Conservation (phyloP, 2,329 filamentous ascomycete species). For the Penicillium italicum region DNA sequence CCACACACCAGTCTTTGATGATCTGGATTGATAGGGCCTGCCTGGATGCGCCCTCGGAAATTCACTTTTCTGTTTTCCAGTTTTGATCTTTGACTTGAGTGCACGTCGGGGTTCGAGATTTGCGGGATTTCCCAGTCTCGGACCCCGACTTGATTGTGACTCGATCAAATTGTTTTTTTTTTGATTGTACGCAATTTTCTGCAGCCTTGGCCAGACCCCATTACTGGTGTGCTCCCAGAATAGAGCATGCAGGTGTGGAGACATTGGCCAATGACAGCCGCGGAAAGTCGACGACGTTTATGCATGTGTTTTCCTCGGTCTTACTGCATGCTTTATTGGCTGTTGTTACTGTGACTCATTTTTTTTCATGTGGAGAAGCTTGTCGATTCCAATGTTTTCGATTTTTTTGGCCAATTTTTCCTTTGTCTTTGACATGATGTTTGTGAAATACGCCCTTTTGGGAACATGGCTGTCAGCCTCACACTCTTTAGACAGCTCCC, state of each 20-base stretch:
- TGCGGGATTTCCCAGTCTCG: background rate
- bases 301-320: background rate
- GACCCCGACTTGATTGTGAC: constrained; percentile 1
- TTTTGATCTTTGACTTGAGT: constrained; percentile 8
- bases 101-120: background rate
- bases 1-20: constrained; percentile 3
- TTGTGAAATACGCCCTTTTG: background rate
- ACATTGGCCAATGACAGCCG: constrained; percentile 6
- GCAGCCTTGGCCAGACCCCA: background rate
- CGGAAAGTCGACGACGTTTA: constrained; percentile 1
- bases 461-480: background rate
- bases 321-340: constrained; percentile 6
- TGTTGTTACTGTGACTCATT: constrained; percentile 5
- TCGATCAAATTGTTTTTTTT: background rate
- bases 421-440: background rate
- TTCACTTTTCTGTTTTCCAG: constrained; percentile 2
- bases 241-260: background rate
- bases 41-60: constrained; percentile 11
- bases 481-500: background rate
- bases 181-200: background rate
- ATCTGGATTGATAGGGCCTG: constrained; percentile 7
- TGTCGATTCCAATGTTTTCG: background rate
- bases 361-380: background rate
- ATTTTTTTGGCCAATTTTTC: background rate
- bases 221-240: background rate